These are phyloP conservation scores for Draba incana DNA, from an alignment of 345 rosid species.

Conservation along the genomic window DNA sequence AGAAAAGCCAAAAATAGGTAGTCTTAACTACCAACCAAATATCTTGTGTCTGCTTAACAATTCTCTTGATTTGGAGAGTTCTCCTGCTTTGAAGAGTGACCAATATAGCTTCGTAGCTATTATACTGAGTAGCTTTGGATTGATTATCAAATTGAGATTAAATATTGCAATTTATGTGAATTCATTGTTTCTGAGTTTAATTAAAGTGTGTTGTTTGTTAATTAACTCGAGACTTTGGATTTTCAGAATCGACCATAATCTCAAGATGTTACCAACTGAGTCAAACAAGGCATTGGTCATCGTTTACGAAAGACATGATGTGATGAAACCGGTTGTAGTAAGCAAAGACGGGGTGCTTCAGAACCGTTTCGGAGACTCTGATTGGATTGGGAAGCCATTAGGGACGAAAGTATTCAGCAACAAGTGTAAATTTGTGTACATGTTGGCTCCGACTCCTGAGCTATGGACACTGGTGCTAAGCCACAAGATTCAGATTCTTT, in stretches of 20 bases:
- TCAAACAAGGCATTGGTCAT: constrained; percentile 62
- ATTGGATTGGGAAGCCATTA: constrained; percentile 93
- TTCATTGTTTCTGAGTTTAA: background rate
- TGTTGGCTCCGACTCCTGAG: constrained; percentile 90
- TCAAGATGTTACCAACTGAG: constrained; percentile 63
- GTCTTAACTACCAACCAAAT: too few relatives aligned
- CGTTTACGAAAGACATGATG: constrained; percentile 82
- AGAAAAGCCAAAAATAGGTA: too few relatives aligned
- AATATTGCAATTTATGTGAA: background rate
- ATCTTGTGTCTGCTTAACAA: too few relatives aligned
- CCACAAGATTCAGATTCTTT: constrained; percentile 96
- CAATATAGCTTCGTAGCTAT: too few relatives aligned
- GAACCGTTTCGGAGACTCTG: constrained; percentile 90
- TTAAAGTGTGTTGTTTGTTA: background rate
- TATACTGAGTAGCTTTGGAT: constrained; percentile 9
- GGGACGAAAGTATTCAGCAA: constrained; percentile 90
- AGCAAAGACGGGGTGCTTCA: constrained; percentile 62
- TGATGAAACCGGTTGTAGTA: constrained; percentile 79
- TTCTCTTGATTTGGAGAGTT: too few relatives aligned
- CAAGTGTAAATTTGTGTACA: constrained; percentile 81
- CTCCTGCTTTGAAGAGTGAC: too few relatives aligned
- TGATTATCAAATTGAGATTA: background rate
- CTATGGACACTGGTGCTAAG: constrained; percentile 91
- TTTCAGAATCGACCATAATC: constrained; percentile 36
- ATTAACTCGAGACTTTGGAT: background rate